phyloP scores from a whole-genome alignment of 2,329 filamentous ascomycete species.

The Coniochaeta sp. region DNA sequence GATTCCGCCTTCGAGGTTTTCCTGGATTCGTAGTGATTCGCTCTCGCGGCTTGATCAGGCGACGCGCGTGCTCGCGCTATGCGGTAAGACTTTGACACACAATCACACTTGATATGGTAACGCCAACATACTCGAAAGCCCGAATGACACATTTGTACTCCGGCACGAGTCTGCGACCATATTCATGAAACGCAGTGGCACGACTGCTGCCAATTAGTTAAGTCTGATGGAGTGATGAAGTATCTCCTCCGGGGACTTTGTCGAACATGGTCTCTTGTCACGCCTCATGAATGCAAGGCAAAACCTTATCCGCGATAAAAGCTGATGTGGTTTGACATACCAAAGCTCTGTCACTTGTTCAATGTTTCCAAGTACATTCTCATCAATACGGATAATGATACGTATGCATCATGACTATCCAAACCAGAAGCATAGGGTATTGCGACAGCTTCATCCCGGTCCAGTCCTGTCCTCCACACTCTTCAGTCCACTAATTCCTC shows the following conservation, averaged over 20 bases:
- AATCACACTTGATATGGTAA: not conserved
- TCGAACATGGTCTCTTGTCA: not conserved
- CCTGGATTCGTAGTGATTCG: not conserved
- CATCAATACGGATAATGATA: not conserved
- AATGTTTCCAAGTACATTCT: not conserved
- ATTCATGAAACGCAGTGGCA: not conserved
- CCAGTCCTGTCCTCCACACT: not conserved
- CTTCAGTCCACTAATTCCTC: slow-evolving; percentile 41
- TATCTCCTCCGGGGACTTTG: not conserved
- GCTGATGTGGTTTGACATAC: not conserved
- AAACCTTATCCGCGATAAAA: not conserved
- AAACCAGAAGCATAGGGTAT: not conserved
- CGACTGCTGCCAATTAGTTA: too few relatives aligned
- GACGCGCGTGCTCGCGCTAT: not conserved
- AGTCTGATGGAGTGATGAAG: too few relatives aligned
- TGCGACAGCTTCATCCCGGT: not conserved
- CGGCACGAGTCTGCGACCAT: not conserved
- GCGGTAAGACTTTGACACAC: not conserved
- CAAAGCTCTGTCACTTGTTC: not conserved
- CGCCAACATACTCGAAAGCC: not conserved
- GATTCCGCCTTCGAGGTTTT: not conserved
- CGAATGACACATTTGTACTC: not conserved
- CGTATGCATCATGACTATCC: not conserved
- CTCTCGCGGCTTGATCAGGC: not conserved
- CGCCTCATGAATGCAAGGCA: not conserved